Base-by-base conservation (phyloP, 139 green algal species). In the Ettlia oleoabundans region DNA sequence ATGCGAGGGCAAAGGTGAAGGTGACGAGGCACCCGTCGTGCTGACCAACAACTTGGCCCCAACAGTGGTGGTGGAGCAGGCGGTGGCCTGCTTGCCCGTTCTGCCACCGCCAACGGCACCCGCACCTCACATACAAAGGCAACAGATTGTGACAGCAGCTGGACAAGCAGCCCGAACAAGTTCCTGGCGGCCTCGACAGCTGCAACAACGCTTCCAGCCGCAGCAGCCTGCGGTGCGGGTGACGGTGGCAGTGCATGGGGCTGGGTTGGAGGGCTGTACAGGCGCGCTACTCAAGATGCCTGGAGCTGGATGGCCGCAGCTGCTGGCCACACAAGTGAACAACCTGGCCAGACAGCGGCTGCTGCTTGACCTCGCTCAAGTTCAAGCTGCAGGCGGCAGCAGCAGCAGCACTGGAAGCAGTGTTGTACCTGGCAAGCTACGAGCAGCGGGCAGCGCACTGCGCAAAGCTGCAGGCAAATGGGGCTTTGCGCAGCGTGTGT, bases 231-330 rank as follows among this genome's bases (percentile, higher is more conserved):
- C 22, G 2, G 73, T 67, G 35, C 73, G 32, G 73, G 24, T 80
- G 52, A 55, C 33, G 2, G 73, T 80, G 35, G 73, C 40, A 26
- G 73, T 68, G 35, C 73, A 53, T 2, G 73, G 73, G 35, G 42
- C 32, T 33, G 47, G 72, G 47, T 38, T 80, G 51, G 73, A 80
- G 53, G 5, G 58, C 53, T 80, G 73, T 52, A 80, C 37, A 19
- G 73, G 52, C 6, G 73, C 73, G 7, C 28, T 52, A 52, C 53
- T 80, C 35, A 61, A 52, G 47, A 19, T 80, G 33, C 73, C 73
- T 4, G 73, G 52, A 3, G 38, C 26, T 2, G 35, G 9, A 2
- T 35, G 33, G 6, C 19, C 51, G 3, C 30, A 33, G 28, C 37
- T 52, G 53, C 24, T 53, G 3, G 73, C 73, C 24, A 24, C 9